Conservation (phyloP, 148 eudicot genomes). For the Diospyros kaki region DNA sequence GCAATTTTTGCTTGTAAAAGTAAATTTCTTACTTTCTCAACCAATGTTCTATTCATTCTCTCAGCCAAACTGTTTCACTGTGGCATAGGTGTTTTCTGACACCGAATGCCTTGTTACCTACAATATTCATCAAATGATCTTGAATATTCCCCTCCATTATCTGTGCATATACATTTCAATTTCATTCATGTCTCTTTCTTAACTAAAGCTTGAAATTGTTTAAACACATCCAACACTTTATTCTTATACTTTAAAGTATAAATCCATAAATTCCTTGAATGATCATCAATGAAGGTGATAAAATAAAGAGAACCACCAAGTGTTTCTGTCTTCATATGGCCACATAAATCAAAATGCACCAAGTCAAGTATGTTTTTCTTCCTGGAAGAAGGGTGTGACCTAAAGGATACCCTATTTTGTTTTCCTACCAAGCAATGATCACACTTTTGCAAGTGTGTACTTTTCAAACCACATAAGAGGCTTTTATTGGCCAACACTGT, state of each 20-base stretch:
- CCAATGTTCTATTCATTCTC: conserved; percentile 5
- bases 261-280: conserved; percentile 9
- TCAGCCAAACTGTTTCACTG: background rate
- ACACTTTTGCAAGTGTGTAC: no score
- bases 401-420: no score
- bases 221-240: conserved; percentile 7
- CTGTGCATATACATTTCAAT: conserved; percentile 1
- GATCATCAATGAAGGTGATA: conserved; percentile 16
- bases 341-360: no score
- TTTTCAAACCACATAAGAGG: no score
- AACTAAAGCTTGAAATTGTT: conserved; percentile 7
- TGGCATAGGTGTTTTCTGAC: background rate
- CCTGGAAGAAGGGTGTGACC: no score
- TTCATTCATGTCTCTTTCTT: conserved; percentile 6
- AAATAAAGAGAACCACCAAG: conserved; percentile 1
- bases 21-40: background rate
- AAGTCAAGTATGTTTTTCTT: no score
- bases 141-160: conserved; percentile 6
- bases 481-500: no score
- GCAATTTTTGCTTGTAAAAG: background rate
- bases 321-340: background rate
- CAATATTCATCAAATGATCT: background rate
- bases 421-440: no score
- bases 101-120: background rate
- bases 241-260: conserved; percentile 9